Percentiles rank a stretch among this genome's conserved stretches.
Conservation (phyloP, 495 filamentous ascomycete species). For the Cudoniella acicularis region DNA sequence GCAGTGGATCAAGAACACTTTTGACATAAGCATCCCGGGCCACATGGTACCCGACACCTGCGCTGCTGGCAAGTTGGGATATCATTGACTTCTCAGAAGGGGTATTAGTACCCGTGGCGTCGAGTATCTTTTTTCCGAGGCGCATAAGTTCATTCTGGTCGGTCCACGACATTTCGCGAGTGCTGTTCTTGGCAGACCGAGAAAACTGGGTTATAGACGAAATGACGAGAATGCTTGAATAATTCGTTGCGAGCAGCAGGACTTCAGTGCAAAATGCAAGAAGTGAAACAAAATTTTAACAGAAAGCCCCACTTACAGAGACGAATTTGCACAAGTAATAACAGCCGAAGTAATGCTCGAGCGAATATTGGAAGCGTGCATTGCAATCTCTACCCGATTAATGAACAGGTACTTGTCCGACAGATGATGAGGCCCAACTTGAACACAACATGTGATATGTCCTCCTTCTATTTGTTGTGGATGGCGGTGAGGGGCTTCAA, state of each 20-base stretch:
- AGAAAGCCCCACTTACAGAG: slow-evolving; percentile 1
- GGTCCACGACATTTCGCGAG: slow-evolving; percentile 11
- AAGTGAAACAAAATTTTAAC: neutral
- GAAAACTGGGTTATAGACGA: neutral
- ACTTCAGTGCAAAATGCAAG: neutral
- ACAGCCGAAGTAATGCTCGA: neutral
- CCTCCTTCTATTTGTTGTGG: neutral
- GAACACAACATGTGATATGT: neutral
- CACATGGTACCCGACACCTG: slow-evolving; percentile 12
- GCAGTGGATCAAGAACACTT: slow-evolving; percentile 9
- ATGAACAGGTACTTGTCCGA: neutral
- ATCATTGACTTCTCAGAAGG: slow-evolving; percentile 13
- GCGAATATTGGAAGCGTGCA: neutral
- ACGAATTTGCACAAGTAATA: neutral
- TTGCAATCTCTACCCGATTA: neutral
- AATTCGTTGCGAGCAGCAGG: slow-evolving; percentile 1
- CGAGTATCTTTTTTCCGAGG: slow-evolving; percentile 8
- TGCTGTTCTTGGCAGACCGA: neutral
- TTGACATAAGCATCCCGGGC: slow-evolving; percentile 12
- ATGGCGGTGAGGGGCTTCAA: neutral
- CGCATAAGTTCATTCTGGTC: slow-evolving; percentile 14
- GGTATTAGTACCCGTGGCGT: slow-evolving; percentile 9
- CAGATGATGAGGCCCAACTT: neutral
- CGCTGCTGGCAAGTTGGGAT: slow-evolving; percentile 14
- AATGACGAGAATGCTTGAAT: neutral